Base-by-base conservation (phyloP, 139 green algal genomes). In the Micractinium sp. region DNA sequence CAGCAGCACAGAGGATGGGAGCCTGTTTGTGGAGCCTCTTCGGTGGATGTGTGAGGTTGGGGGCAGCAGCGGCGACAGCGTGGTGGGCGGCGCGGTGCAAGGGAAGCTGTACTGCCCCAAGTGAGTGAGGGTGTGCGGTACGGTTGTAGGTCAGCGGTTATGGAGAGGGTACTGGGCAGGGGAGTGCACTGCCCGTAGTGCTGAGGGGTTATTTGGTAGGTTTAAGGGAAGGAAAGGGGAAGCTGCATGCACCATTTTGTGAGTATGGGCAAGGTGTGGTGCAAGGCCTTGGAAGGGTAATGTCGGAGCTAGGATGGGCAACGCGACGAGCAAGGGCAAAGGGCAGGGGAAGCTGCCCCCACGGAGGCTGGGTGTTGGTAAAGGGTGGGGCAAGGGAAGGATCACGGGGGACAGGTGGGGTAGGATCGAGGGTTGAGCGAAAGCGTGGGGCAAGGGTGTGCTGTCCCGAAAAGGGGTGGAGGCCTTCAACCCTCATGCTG, bases 51-150 rank as follows among this genome's bases (percentile, higher is more conserved):
- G 90, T 22, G 86, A 77, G 83, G 31, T 23, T 5, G 80, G 80
- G 23, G 83, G 38, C 66, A 39, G 67, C 27, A 67, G 83, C 83
- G 67, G 38, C 38, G 83, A 87, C 83, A 87, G 66, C n/a, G 71
- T 89, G 9, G 78, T 79, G 12, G 88, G 92, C 47, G 95, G 95
- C 1, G 86, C 88, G 22, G 89, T 95, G 20, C 89, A 95, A 80
- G 96, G 96, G 25, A 98, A 98, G 92, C 90, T 98, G 56, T 97
- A 98, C 92, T 98, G 96, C 93, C 95, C 95, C 13, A 87, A 85
- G 90, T 89, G 88, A 82, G 85, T 25, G 29, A 38, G 71, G 20
- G 31, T 71, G 63, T 25, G 63, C 13, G 63, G 47, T 56, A 9
- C 47, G 9, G 47, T 56, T 56, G 5, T 56, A 56, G 47, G n/a